Conservation (phyloP, 2,329 filamentous ascomycete species). For the Aspergillaceae sp. region DNA sequence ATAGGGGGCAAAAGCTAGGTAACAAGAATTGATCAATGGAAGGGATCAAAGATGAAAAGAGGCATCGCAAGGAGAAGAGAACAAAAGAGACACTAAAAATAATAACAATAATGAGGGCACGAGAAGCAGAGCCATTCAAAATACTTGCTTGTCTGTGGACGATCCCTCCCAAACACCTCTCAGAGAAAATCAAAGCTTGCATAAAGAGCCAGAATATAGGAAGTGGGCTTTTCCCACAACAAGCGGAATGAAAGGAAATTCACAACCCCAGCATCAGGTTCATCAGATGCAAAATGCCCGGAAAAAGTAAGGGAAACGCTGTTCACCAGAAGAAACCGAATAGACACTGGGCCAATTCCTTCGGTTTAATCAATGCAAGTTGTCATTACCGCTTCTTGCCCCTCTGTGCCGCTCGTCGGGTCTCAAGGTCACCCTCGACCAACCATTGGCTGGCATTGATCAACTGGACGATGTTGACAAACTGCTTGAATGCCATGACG, state of each 20-base stretch:
- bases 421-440: conserved; percentile 75
- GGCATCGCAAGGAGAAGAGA: not conserved
- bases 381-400: conserved; percentile 18
- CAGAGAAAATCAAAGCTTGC: not conserved
- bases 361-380: not conserved
- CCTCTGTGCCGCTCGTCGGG: conserved; percentile 46
- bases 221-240: conserved; percentile 1
- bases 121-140: conserved; percentile 3
- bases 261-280: not conserved
- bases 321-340: not conserved
- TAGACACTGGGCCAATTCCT: no score
- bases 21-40: conserved; percentile 2
- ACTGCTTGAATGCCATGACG: conserved; percentile 84
- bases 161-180: conserved; percentile 2
- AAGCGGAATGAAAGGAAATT: not conserved
- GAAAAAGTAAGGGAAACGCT: not conserved
- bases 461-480: conserved; percentile 89
- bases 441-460: conserved; percentile 88
- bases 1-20: conserved; percentile 2
- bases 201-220: not conserved
- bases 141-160: not conserved
- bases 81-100: not conserved
- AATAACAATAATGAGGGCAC: conserved; percentile 1
- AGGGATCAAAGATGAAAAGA: not conserved
- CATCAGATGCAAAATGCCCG: not conserved